These are phyloP conservation scores for Aspergillus hortae DNA, from an alignment of 2,329 filamentous ascomycete species.

Conservation along the genomic window DNA sequence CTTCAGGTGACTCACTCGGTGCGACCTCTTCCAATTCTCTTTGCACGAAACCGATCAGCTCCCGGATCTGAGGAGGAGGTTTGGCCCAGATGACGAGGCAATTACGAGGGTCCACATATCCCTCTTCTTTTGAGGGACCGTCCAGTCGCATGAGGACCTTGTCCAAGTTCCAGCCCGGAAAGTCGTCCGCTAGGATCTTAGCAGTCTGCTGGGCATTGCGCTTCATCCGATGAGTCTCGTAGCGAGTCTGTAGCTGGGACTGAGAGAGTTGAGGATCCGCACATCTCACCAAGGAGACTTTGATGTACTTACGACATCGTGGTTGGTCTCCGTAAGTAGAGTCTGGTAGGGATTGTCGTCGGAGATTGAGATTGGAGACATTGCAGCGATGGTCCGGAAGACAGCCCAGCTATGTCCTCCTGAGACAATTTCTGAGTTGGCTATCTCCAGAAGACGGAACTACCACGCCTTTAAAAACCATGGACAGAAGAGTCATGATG, in stretches of 20 bases:
- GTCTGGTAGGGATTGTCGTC: conserved; percentile 17
- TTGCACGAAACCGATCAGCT: conserved; percentile 66
- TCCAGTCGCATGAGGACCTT: conserved; percentile 67
- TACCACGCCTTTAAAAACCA: not conserved
- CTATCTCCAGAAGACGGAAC: not conserved
- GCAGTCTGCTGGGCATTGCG: conserved; percentile 72
- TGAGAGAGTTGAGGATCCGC: not conserved
- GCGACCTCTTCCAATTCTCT: conserved; percentile 58
- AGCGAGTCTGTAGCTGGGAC: conserved; percentile 63
- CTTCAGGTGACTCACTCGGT: conserved; percentile 57
- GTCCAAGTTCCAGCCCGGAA: conserved; percentile 69
- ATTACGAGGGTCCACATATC: conserved; percentile 69
- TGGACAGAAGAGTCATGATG: not conserved
- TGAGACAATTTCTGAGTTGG: not conserved
- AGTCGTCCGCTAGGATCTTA: conserved; percentile 63
- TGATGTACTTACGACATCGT: conserved; percentile 11
- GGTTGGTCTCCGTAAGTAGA: conserved; percentile 12
- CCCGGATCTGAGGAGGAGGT: conserved; percentile 65
- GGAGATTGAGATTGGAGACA: conserved; percentile 5
- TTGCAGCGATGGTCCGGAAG: not conserved
- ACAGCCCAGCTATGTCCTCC: not conserved
- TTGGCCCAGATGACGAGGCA: conserved; percentile 85
- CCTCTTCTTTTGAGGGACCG: conserved; percentile 61
- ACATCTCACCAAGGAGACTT: not conserved
- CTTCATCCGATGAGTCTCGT: conserved; percentile 66